Conservation (phyloP, 2,329 filamentous ascomycete species). For the Penicillium brevicompactum region DNA sequence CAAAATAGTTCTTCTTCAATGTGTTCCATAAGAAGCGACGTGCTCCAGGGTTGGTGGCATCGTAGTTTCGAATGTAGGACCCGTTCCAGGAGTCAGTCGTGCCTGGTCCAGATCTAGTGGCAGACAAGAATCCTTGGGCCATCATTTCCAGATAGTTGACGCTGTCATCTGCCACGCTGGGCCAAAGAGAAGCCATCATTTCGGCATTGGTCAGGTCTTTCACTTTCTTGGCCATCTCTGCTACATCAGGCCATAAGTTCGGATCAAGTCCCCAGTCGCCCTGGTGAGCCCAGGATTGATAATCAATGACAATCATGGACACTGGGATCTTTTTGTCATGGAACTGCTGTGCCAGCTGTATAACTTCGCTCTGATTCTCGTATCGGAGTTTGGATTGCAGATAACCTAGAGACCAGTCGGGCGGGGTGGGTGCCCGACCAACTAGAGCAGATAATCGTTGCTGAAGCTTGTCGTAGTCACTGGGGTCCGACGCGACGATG, state of each 20-base stretch:
- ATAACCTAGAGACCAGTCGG: constrained; percentile 65
- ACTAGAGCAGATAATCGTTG: constrained; percentile 56
- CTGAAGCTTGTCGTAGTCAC: constrained; percentile 56
- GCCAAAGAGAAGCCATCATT: constrained; percentile 69
- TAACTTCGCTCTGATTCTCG: constrained; percentile 63
- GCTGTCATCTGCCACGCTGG: constrained; percentile 59
- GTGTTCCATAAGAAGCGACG: constrained; percentile 61
- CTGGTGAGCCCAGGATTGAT: constrained; percentile 65
- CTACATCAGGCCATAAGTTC: constrained; percentile 63
- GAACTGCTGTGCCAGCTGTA: constrained; percentile 60
- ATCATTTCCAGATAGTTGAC: constrained; percentile 64
- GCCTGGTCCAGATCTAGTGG: constrained; percentile 58
- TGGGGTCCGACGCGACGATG: constrained; percentile 53
- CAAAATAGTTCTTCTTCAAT: constrained; percentile 60
- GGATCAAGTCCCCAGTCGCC: constrained; percentile 67
- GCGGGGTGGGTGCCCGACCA: constrained; percentile 62
- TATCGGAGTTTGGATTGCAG: constrained; percentile 68
- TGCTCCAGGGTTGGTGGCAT: constrained; percentile 59
- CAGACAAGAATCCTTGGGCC: constrained; percentile 59
- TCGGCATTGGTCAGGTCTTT: constrained; percentile 57
- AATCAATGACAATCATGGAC: constrained; percentile 65
- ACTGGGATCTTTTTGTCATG: constrained; percentile 57
- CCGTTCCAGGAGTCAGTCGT: constrained; percentile 60
- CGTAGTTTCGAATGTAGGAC: constrained; percentile 60
- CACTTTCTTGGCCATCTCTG: constrained; percentile 62